Evolutionary conservation across 2,329 filamentous ascomycete genomes (phyloP), one percentile per base, ranked within the genome.

Genomic region (Balansia obtecta): DNA sequence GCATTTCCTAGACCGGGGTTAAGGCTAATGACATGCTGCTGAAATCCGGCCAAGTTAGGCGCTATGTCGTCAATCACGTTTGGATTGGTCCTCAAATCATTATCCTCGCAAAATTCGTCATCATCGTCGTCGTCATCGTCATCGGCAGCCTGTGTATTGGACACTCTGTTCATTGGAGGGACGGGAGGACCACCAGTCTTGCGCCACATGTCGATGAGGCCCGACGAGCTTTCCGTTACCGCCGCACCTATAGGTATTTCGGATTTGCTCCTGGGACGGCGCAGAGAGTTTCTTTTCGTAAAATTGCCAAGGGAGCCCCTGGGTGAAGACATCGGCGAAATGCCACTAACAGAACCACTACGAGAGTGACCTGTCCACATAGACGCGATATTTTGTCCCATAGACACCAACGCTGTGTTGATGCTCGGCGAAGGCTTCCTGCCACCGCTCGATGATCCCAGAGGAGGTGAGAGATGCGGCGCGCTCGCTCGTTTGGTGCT

Each of bases 1-100:
- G 60, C 74, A 9, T 74, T 72, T 9, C 56, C 71, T 51, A 95
- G 71, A 11, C 74, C 70, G n/a, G 88, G 87, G 60, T 94, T 94
- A 42, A 94, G 68, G 52, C 78, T 75, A 44, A 81, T 68, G 16
- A 91, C 77, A 60, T 95, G 85, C 22, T 79, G 74, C 56, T 80
- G 82, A 67, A 95, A 95, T 0, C 89, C 89, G 53, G 82, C 77
- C 22, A 83, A 68, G 16, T 80, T 89, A 1, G 89, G 86, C 10
- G 81, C 75, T 53, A 91, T 85, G 10, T 77, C 74, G 56, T 87
- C 80, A 33, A 81, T 79, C 13, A 80, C 68, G 53, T 82, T 77
- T 38, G 82, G 73, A 45, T 85, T 80, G 61, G 79, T 76, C 45
- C 75, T 79, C 54, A 83, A 66, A 7, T 82, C 79, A 32, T 72